Evolutionary conservation across 148 eudicot genomes (phyloP).

Genomic region (Oxyria digyna): DNA sequence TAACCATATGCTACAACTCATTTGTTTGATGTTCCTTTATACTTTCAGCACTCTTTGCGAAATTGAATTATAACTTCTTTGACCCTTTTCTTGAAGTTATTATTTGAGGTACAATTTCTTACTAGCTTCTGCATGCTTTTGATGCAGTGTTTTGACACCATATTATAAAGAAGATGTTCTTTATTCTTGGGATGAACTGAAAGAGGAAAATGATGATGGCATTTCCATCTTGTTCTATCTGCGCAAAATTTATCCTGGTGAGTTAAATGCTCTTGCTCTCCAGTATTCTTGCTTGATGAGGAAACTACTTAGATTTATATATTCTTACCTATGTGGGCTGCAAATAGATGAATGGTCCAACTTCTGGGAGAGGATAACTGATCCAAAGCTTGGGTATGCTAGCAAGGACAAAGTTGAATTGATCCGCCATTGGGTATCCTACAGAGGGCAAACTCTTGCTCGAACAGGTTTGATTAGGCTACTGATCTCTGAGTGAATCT

Average conservation of each 20-base stretch:
- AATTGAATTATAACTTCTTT: slow-evolving; percentile 2
- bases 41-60: neutral
- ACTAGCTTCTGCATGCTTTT: slow-evolving; percentile 6
- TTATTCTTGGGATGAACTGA: slow-evolving; percentile 78
- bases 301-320: neutral
- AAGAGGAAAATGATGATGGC: slow-evolving; percentile 89
- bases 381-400: slow-evolving; percentile 39
- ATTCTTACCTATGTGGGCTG: slow-evolving; percentile 5
- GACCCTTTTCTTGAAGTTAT: neutral
- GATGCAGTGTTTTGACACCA: slow-evolving; percentile 84
- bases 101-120: neutral
- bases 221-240: slow-evolving; percentile 82
- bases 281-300: slow-evolving; percentile 3
- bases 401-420: slow-evolving; percentile 46
- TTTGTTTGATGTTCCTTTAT: neutral
- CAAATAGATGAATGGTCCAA: slow-evolving; percentile 79
- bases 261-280: slow-evolving; percentile 13
- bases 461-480: slow-evolving; percentile 65
- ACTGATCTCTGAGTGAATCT: neutral
- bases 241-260: slow-evolving; percentile 96
- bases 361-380: slow-evolving; percentile 45
- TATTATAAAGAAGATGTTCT: slow-evolving; percentile 92
- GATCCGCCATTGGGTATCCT: slow-evolving; percentile 88
- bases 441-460: slow-evolving; percentile 96
- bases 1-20: neutral